Conservation (phyloP, 768 basidiomycete species). For the Boletellus ananas region DNA sequence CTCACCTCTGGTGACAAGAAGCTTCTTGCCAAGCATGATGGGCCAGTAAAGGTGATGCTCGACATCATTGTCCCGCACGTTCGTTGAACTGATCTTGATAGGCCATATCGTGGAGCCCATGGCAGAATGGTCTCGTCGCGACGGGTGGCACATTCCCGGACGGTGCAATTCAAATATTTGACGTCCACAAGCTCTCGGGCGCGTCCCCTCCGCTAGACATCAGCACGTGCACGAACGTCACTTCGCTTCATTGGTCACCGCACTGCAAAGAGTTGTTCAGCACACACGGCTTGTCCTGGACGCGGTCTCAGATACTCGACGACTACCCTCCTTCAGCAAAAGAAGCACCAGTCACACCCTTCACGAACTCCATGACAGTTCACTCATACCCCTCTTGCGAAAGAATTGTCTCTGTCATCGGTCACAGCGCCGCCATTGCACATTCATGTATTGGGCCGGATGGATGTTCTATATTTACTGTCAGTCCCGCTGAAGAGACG, state of each 20-base stretch:
- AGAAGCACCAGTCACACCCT: slow-evolving; percentile 22
- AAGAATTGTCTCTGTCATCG: slow-evolving; percentile 50
- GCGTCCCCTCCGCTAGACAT: slow-evolving; percentile 47
- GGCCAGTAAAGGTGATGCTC: slow-evolving; percentile 40
- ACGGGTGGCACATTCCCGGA: slow-evolving; percentile 65
- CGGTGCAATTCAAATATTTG: slow-evolving; percentile 54
- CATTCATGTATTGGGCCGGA: slow-evolving; percentile 63
- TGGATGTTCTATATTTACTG: slow-evolving; percentile 60
- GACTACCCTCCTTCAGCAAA: slow-evolving; percentile 19
- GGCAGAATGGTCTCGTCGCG: slow-evolving; percentile 64
- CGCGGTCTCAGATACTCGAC: slow-evolving; percentile 16
- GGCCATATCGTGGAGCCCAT: slow-evolving; percentile 75
- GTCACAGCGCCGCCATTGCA: slow-evolving; percentile 52
- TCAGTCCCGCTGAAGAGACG: slow-evolving; percentile 60
- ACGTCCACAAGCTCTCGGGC: slow-evolving; percentile 37
- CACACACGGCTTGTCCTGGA: slow-evolving; percentile 54
- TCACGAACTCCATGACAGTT: slow-evolving; percentile 44
- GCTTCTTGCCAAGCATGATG: slow-evolving; percentile 41
- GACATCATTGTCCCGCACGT: not conserved
- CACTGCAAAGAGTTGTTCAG: slow-evolving; percentile 85
- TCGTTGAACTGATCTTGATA: slow-evolving; percentile 21
- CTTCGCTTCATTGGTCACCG: slow-evolving; percentile 64
- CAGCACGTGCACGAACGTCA: slow-evolving; percentile 47
- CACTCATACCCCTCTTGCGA: slow-evolving; percentile 52
- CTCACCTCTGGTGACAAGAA: slow-evolving; percentile 31